Evolutionary conservation across 1,139 yeast species (phyloP).

Genomic region (Geotrichum histeridarum): DNA sequence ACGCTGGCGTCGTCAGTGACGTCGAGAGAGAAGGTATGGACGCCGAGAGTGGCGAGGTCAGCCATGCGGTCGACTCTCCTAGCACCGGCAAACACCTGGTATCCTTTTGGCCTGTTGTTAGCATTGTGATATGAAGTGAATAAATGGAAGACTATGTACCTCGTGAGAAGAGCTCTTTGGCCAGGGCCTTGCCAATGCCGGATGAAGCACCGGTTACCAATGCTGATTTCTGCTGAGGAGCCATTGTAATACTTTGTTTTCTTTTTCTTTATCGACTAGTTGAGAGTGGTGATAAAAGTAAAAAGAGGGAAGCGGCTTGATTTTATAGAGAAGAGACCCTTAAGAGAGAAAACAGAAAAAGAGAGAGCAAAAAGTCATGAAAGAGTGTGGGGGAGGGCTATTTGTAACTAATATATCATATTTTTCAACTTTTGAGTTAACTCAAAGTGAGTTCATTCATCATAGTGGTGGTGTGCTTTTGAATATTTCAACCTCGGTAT

Average conservation of each 20-base stretch:
- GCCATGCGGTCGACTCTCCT: constrained; percentile 62
- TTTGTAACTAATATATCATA: too few species aligned
- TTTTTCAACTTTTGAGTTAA: too few species aligned
- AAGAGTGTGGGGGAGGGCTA: too few species aligned
- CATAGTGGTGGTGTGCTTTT: too few species aligned
- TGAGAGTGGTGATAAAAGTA: neutral
- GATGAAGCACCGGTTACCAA: constrained; percentile 78
- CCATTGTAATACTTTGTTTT: neutral
- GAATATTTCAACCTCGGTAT: neutral
- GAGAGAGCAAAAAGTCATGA: neutral
- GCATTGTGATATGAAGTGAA: neutral
- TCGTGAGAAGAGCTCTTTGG: constrained; percentile 56
- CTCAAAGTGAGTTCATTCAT: neutral
- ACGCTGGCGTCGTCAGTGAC: constrained; percentile 54
- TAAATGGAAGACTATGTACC: constrained; percentile 14
- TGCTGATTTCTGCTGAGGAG: constrained; percentile 35
- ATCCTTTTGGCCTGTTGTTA: constrained; percentile 39
- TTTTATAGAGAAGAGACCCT: too few species aligned
- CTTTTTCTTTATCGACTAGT: too few species aligned
- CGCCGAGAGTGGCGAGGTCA: constrained; percentile 42
- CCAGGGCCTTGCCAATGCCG: constrained; percentile 69
- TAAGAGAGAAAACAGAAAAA: neutral
- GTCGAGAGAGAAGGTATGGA: constrained; percentile 44
- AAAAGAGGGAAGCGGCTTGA: neutral
- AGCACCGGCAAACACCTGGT: constrained; percentile 67